Percentiles rank a stretch among this genome's conserved stretches.
Evolutionary conservation across 83 land plant species (phyloP).

Genomic region (Thuja plicata): DNA sequence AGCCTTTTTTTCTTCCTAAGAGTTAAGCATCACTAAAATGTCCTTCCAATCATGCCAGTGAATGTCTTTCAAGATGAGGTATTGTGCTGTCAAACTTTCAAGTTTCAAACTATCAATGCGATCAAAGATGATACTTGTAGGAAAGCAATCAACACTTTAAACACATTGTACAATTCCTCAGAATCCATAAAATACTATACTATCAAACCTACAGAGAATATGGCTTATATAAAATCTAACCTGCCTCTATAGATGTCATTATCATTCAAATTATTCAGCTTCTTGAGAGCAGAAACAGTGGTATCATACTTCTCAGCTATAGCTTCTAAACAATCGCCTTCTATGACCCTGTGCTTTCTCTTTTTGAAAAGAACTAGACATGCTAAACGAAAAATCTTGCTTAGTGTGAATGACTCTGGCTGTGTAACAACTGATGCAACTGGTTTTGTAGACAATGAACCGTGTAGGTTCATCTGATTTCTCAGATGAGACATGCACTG

Average conservation of each 20-base stretch:
- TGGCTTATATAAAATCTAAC: constrained; percentile 7
- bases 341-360: constrained; percentile 32
- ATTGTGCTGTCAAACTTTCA: background rate
- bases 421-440: too few relatives aligned
- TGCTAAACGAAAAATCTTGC: constrained; percentile 21
- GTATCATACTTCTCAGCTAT: constrained; percentile 41
- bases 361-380: constrained; percentile 21
- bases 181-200: background rate
- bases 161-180: background rate
- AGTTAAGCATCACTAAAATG: background rate
- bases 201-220: background rate
- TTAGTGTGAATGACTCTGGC: constrained; percentile 21
- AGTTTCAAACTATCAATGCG: background rate
- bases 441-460: background rate
- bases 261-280: constrained; percentile 28
- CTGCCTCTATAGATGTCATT: constrained; percentile 40
- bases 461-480: background rate
- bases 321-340: constrained; percentile 35
- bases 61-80: background rate
- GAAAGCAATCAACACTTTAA: background rate
- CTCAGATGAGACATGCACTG: background rate
- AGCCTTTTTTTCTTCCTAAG: background rate
- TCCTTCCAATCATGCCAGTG: background rate
- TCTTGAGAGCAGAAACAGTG: constrained; percentile 28
- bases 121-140: background rate